Evolutionary conservation across 1,139 yeast genomes (phyloP), one percentile per base, ranked within the genome.

Genomic region (Trichomonascaceae sp.): DNA sequence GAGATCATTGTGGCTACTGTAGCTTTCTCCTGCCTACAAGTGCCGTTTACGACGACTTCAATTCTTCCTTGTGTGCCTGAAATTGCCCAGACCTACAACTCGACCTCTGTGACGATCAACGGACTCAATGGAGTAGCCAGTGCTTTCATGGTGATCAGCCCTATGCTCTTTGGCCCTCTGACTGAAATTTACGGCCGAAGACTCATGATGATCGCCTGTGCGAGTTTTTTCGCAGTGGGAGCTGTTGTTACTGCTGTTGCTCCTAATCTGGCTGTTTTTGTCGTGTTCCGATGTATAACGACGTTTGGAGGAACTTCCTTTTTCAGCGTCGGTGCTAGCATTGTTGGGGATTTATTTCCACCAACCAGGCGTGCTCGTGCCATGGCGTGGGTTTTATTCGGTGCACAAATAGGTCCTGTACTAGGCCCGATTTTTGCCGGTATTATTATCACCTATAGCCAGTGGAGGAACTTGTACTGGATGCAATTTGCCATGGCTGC

Each of bases 391-490:
- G 87, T 82, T 61, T 86, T 87, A 64, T 72, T 87, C 46, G 96
- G 96, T 0, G 87, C 95, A 0, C 76, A 87, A 51, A 76, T 84
- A 64, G 95, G 95, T 0, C 96, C 96, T 0, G 75, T 88, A 53
- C 60, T 85, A n/a, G 83, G 93, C 8, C 96, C 96, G 0, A 82
- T 88, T 22, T 68, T 87, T 44, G 95, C 95, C 50, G 93, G 96
- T 55, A 81, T 83, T 1, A 79, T 88, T 19, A 79, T 87, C 9
- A 79, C 78, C n/a, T 79, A 68, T 58, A 32, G 50, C 8, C 39
- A n/a, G 24, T 53, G 56, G 56, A 47, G 56, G 30, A 46, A 45
- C 22, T 43, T 49, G 20, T 63, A 70, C 19, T 80, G 84, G 84
- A 87, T 84, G 0, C 66, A 77, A 18, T 78, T 81, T 57, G 73